These are phyloP conservation scores for Agarophyton chilense DNA, from an alignment of 23 red algal species.

Conservation along the genomic window DNA sequence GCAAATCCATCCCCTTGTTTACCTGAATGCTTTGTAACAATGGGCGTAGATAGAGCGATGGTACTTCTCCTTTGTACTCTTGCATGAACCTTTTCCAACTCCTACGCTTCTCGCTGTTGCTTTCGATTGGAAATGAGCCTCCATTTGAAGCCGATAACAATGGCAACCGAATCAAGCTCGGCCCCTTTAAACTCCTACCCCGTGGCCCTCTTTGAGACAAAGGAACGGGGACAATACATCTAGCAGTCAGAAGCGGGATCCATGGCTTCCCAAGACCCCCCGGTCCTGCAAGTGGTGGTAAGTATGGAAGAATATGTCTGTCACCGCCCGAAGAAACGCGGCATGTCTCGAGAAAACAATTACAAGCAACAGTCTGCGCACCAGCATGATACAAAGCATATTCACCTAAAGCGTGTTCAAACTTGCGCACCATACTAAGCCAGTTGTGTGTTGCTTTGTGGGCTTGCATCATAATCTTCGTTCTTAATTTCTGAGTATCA, in stretches of 20 bases:
- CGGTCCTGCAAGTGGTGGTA: not conserved
- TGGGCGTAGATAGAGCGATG: conserved; percentile 32
- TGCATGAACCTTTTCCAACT: not conserved
- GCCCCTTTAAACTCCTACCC: not conserved
- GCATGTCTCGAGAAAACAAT: conserved; percentile 35
- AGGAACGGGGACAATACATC: not conserved
- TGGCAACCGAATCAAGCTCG: not conserved
- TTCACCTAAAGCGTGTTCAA: conserved; percentile 27
- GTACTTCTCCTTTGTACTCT: conserved; percentile 43
- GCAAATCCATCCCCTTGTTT: conserved; percentile 49
- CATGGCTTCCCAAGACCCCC: not conserved
- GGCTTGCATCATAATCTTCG: conserved; percentile 39
- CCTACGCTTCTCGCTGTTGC: not conserved
- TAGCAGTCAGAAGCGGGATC: conserved; percentile 2
- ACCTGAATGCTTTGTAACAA: conserved; percentile 47
- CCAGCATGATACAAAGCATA: conserved; percentile 48
- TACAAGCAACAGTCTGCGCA: conserved; percentile 20
- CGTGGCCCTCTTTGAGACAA: not conserved
- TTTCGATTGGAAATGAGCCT: not conserved
- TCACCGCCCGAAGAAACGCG: not conserved
- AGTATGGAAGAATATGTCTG: conserved; percentile 14
- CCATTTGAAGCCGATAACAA: not conserved
- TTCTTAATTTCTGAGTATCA: conserved; percentile 24
- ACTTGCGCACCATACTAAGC: conserved; percentile 35
- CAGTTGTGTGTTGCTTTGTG: conserved; percentile 20